Evolutionary conservation across 148 eudicot species (phyloP), one percentile per base, ranked within the genome.

Genomic region (Amaranthus cruentus): DNA sequence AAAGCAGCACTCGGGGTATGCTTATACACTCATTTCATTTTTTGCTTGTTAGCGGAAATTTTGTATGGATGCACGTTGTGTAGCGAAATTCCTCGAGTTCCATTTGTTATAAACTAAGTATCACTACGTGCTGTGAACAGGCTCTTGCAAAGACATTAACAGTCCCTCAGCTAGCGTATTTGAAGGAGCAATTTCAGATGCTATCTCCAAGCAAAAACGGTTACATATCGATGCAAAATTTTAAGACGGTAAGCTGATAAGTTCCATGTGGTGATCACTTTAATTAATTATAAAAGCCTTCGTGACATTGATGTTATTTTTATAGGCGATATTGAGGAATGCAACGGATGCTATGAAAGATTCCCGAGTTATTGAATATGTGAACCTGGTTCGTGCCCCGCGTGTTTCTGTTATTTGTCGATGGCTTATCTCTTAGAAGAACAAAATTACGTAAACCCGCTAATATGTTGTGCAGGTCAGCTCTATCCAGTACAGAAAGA

Each of bases 1-100:
- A 94, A 90, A 89, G 85, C 97, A 13, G 96, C 98, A 82, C 85
- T 94, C 68, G 84, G 87, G 96, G 98, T 94, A 90, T 48, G 88
- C 67, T n/a, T 47, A 54, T 21, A n/a, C 57, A 49, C 56, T 66
- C 53, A 46, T 7, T 47, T 47, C 28, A 18, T 51, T 4, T 6
- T 6, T 7, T 71, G 13, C 51, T 73, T 42, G 55, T 77, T 21
- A 13, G 47, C 52, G 7, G 47, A 28, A 46, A 15, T 75, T 57
- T 6, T 4, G 28, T 65, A 12, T 72, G 56, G 66, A 28, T 15
- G 28, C 52, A 75, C 4, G 47, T 53, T 15, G 15, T 53, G 51
- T n/a, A 50, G 8, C 9, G 62, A 69, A 14, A 59, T 9, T 69
- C 56, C 54, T 38, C 44, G n/a, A 18, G 48, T 21, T 8, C 57